A percentile compares a stretch with the other conserved stretches of the same genome.
Evolutionary conservation across 1,284 basidiomycete species (phyloP).

Genomic region (Marasmius fiardii): DNA sequence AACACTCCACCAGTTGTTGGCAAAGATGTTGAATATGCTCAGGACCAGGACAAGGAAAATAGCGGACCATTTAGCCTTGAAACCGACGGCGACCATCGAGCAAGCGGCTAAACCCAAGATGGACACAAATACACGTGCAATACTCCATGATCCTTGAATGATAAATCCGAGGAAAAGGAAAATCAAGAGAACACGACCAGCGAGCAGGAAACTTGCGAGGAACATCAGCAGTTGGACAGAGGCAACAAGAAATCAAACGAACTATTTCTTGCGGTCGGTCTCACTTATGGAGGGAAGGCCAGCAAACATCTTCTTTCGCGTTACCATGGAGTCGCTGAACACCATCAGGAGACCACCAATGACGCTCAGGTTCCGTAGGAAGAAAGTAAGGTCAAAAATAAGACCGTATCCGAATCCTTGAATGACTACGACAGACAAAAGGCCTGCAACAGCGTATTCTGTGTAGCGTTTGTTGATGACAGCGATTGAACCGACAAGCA

Average conservation of each 20-base stretch:
- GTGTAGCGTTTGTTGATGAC: conserved; percentile 89
- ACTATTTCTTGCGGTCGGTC: conserved; percentile 98
- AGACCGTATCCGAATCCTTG: conserved; percentile 96
- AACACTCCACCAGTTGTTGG: conserved; percentile 99
- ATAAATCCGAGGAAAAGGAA: conserved; percentile 99
- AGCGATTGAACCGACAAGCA: conserved; percentile 85
- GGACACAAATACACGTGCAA: conserved; percentile 84
- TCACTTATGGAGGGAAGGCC: conserved; percentile 90
- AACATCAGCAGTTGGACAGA: conserved; percentile 3
- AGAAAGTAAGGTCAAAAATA: conserved; percentile 98
- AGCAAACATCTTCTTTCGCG: conserved; percentile 86
- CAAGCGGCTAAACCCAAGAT: conserved; percentile 90
- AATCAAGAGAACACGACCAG: conserved; percentile 95
- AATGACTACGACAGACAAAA: conserved; percentile 88
- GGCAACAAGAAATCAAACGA: conserved; percentile 27
- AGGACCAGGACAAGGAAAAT: conserved; percentile 94
- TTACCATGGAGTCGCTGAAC: conserved; percentile 91
- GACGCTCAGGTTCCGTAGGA: conserved; percentile 93
- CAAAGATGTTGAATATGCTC: conserved; percentile 94
- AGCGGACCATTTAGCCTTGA: conserved; percentile 99
- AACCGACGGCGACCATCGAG: conserved; percentile 95
- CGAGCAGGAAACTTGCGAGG: conserved; percentile 79
- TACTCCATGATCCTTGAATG: conserved; percentile 88
- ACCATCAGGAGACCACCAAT: conserved; percentile 97
- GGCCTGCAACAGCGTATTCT: conserved; percentile 86